Base-by-base conservation (phyloP, 306 rosid species). In the Arachis hypogaea region DNA sequence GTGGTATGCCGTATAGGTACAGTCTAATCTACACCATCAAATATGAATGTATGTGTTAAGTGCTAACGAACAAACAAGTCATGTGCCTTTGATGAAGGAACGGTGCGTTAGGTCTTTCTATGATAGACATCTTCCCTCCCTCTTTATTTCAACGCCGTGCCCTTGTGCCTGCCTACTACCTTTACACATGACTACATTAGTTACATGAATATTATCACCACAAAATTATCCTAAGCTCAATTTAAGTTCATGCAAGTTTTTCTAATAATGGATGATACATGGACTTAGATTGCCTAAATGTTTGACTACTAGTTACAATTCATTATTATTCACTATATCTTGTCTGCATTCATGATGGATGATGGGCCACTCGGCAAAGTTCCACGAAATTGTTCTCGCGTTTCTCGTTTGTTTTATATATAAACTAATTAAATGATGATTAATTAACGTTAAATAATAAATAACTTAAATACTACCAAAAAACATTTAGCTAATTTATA, bases 51-150 rank as follows among this genome's bases (percentile, higher is more conserved):
- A 2, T 33, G 38, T 33, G 4, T 33, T 33, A 33, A 2, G 4
- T 4, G 38, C 38, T 33, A 33, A 33, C 38, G 4, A 84, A 75
- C 82, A 66, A 89, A 81, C 91, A 76, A 5, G 59, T 74, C 91
- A 89, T 78, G 84, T 89, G 94, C 58, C 49, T 42, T 80, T 71
- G 74, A 71, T 73, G 79, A 71, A 74, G 66, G 74, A 30, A 63
- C 16, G 29, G 9, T 58, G 50, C 5, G 72, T 66, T 75, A 47
- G 77, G 72, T 71, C 65, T 11, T 68, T 71, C 60, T 11, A 59
- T 45, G 0, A 76, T 70, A 75, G 4, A 12, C 8, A 46, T 75
- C 38, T 56, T 67, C 58, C 58, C 56, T 7, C 6, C 16, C 70
- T 61, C 69, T 79, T 75, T 75, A 33, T 77, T 29, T 45, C 12